Percentiles rank a stretch among this genome's conserved stretches.
Evolutionary conservation across 129 eudicot genomes (phyloP).

Genomic region (Helichrysum umbraculigerum): DNA sequence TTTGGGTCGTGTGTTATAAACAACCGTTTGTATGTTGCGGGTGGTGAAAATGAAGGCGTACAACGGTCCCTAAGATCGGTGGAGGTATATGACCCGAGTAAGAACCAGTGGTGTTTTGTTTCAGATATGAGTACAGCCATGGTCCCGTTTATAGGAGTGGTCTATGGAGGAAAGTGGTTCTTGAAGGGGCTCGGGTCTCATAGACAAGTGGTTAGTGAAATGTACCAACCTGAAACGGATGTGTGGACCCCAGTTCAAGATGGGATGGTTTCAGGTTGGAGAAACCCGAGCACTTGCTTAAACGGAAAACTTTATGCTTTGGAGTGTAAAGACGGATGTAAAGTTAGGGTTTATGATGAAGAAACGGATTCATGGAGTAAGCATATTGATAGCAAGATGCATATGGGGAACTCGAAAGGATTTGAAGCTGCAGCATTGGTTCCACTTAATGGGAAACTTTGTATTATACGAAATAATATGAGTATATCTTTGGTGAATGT

Average conservation of each 20-base stretch:
- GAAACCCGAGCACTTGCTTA: conserved; percentile 73
- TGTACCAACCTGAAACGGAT: conserved; percentile 65
- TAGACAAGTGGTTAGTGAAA: conserved; percentile 71
- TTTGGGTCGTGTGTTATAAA: conserved; percentile 81
- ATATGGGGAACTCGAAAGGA: conserved; percentile 78
- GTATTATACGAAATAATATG: conserved; percentile 75
- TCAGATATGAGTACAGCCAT: conserved; percentile 77
- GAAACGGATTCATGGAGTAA: conserved; percentile 70
- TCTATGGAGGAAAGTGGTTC: conserved; percentile 80
- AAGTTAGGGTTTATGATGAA: conserved; percentile 70
- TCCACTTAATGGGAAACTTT: conserved; percentile 58
- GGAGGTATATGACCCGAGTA: conserved; percentile 74
- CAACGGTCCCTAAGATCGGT: conserved; percentile 74
- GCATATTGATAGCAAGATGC: conserved; percentile 79
- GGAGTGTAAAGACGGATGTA: conserved; percentile 88
- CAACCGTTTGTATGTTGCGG: conserved; percentile 80
- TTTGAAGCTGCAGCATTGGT: conserved; percentile 83
- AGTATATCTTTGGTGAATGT: conserved; percentile 71
- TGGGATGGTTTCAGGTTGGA: conserved; percentile 87
- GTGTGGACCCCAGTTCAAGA: conserved; percentile 66
- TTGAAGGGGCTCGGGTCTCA: conserved; percentile 79
- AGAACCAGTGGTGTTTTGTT: conserved; percentile 71
- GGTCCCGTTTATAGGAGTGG: conserved; percentile 82
- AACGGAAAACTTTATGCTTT: conserved; percentile 70
- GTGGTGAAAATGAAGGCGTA: conserved; percentile 79